Conservation (phyloP, 768 basidiomycete species). For the Lactarius deliciosus region DNA sequence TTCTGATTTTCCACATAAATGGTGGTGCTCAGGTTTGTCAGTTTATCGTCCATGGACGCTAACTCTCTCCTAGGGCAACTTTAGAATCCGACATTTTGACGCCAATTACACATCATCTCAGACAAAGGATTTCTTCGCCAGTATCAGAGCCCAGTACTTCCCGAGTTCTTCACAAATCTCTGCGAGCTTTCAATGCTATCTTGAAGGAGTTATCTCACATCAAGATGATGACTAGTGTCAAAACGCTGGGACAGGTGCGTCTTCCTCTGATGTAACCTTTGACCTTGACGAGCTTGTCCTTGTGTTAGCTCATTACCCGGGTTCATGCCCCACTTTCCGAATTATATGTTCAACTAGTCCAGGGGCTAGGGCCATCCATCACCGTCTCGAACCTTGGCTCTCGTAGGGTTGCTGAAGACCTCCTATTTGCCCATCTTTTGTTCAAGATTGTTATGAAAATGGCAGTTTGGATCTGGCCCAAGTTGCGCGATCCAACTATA, state of each 20-base stretch:
- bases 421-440: slow-evolving; percentile 62
- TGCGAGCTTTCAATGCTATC: slow-evolving; percentile 63
- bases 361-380: slow-evolving; percentile 39
- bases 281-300: slow-evolving; percentile 5
- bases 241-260: slow-evolving; percentile 61
- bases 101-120: slow-evolving; percentile 53
- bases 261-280: not conserved
- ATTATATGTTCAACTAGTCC: slow-evolving; percentile 59
- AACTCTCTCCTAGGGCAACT: slow-evolving; percentile 48
- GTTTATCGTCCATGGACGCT: not conserved
- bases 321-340: slow-evolving; percentile 54
- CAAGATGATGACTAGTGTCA: slow-evolving; percentile 69
- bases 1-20: slow-evolving; percentile 68
- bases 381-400: slow-evolving; percentile 38
- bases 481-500: slow-evolving; percentile 35
- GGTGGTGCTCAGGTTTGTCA: slow-evolving; percentile 44
- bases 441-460: slow-evolving; percentile 77
- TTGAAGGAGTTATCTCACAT: slow-evolving; percentile 68
- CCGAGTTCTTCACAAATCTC: slow-evolving; percentile 55
- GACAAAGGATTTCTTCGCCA: slow-evolving; percentile 44
- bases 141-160: slow-evolving; percentile 44
- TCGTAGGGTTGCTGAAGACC: slow-evolving; percentile 44
- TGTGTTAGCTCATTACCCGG: slow-evolving; percentile 52
- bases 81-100: slow-evolving; percentile 55
- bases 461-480: slow-evolving; percentile 68